These are phyloP conservation scores for Skeletonema grethae DNA, from an alignment of 108 stramenopile species.

Conservation along the genomic window DNA sequence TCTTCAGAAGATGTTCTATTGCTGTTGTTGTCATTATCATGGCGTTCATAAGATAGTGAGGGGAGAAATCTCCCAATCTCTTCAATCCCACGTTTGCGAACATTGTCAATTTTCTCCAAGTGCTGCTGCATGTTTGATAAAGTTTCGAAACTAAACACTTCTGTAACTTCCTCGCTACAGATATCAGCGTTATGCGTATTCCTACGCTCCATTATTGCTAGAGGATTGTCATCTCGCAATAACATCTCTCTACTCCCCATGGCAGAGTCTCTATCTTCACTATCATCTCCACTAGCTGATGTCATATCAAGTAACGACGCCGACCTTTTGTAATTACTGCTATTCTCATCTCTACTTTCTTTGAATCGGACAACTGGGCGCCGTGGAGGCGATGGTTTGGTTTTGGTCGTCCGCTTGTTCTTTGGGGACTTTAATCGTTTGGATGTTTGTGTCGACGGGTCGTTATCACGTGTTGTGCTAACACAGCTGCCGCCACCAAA, in stretches of 20 bases:
- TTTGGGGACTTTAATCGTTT: neutral
- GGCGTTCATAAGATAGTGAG: neutral
- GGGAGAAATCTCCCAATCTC: constrained; percentile 6
- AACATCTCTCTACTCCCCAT: neutral
- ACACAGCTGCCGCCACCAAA: neutral
- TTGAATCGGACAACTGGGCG: neutral
- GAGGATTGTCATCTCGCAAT: neutral
- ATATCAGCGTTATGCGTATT: neutral
- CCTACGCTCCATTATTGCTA: neutral
- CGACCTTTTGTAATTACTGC: neutral
- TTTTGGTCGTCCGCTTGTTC: too few species aligned
- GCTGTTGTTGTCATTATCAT: neutral
- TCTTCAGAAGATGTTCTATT: neutral
- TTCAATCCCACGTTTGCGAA: constrained; percentile 1
- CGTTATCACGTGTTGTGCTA: neutral
- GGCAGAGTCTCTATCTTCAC: neutral
- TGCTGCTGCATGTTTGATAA: neutral
- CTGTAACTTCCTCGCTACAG: neutral
- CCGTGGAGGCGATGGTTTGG: neutral
- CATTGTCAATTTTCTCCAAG: neutral
- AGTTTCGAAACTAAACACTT: neutral
- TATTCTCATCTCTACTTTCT: neutral
- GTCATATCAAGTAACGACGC: neutral
- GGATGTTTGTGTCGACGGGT: neutral
- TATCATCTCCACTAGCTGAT: neutral